Evolutionary conservation across 306 rosid genomes (phyloP).

Genomic region (Boehmeria nivea): DNA sequence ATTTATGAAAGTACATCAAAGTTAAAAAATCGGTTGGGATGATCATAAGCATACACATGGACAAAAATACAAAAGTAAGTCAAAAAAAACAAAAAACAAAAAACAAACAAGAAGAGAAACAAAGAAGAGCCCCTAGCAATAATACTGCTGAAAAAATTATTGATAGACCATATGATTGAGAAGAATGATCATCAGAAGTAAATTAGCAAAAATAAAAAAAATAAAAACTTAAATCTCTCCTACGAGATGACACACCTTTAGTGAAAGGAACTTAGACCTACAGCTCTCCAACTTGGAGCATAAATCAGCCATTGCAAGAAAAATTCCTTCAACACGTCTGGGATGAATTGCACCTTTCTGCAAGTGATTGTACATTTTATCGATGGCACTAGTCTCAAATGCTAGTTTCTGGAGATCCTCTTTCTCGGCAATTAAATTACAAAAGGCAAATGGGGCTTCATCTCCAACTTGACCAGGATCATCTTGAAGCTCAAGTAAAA

Average conservation of each 20-base stretch:
- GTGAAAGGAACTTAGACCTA: constrained; percentile 67
- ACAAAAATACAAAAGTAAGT: neutral
- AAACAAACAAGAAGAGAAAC: no score
- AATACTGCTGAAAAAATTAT: constrained; percentile 13
- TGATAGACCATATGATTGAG: constrained; percentile 1
- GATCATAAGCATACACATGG: neutral
- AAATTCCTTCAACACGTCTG: constrained; percentile 74
- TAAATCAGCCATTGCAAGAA: constrained; percentile 69
- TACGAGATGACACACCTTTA: constrained; percentile 58
- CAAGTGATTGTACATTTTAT: constrained; percentile 66
- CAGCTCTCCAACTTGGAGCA: constrained; percentile 96
- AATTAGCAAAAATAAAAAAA: constrained; percentile 4
- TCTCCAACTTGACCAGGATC: constrained; percentile 90
- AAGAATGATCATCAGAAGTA: neutral
- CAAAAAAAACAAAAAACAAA: no score
- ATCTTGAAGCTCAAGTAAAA: constrained; percentile 89
- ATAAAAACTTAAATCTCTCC: constrained; percentile 2
- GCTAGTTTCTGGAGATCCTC: constrained; percentile 87
- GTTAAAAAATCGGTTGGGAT: constrained; percentile 11
- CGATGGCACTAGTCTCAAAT: constrained; percentile 86
- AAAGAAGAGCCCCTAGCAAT: constrained; percentile 11
- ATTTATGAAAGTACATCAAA: constrained; percentile 17
- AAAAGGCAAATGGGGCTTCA: constrained; percentile 75
- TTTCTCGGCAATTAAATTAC: constrained; percentile 62
- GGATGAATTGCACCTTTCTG: constrained; percentile 42